Conservation (phyloP, 1,284 basidiomycete genomes). For the Naganishia liquefaciens region DNA sequence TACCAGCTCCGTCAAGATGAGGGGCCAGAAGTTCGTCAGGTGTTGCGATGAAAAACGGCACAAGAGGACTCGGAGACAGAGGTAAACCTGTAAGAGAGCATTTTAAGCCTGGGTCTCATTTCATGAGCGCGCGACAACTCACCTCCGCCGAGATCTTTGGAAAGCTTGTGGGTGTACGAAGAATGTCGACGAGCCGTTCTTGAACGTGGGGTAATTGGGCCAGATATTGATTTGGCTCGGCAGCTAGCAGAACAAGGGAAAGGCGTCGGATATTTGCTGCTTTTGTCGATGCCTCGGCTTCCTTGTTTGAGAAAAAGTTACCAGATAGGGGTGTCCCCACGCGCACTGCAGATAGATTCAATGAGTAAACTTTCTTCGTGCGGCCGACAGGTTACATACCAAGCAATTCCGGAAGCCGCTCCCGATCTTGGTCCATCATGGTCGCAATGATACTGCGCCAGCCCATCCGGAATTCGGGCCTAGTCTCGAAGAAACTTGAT, state of each 20-base stretch:
- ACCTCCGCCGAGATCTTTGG: constrained; percentile 90
- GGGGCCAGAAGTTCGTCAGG: constrained; percentile 94
- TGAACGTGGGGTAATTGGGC: constrained; percentile 88
- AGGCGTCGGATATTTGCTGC: constrained; percentile 84
- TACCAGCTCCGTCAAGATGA: constrained; percentile 87
- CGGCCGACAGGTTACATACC: constrained; percentile 57
- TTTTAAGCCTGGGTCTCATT: not conserved
- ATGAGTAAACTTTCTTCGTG: not conserved
- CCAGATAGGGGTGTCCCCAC: constrained; percentile 82
- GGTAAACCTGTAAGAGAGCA: constrained; percentile 61
- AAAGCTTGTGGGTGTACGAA: constrained; percentile 72
- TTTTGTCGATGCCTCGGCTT: constrained; percentile 87
- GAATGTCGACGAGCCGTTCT: constrained; percentile 92
- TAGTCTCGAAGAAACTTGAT: constrained; percentile 74
- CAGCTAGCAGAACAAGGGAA: constrained; percentile 79
- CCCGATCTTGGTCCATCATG: constrained; percentile 82
- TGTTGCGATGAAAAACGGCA: constrained; percentile 91
- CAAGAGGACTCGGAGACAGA: constrained; percentile 87
- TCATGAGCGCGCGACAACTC: constrained; percentile 29
- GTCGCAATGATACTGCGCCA: constrained; percentile 81
- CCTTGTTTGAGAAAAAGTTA: constrained; percentile 95
- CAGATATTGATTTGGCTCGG: constrained; percentile 86
- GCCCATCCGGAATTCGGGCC: constrained; percentile 57
- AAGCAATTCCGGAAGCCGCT: constrained; percentile 78
- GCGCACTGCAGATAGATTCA: not conserved